A percentile compares a stretch with the other conserved stretches of the same genome.
Conservation (phyloP, 2,329 filamentous ascomycete genomes). For the Aspergillus candidus region DNA sequence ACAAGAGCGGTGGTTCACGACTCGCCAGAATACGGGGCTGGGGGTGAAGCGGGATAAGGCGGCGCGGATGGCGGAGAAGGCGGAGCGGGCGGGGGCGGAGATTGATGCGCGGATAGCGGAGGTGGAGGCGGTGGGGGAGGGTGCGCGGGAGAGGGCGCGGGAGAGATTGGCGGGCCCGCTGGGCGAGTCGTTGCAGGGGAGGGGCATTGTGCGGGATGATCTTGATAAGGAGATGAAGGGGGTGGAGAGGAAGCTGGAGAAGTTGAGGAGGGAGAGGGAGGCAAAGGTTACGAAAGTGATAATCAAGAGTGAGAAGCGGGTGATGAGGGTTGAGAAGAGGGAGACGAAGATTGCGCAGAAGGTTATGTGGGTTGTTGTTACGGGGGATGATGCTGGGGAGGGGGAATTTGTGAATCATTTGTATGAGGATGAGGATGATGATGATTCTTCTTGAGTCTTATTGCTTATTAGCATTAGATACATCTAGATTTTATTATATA, state of each 20-base stretch:
- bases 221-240: constrained; percentile 7
- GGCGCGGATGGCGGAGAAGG: constrained; percentile 1
- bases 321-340: constrained; percentile 7
- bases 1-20: constrained; percentile 6
- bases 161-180: constrained; percentile 8
- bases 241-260: constrained; percentile 3
- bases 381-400: constrained; percentile 8
- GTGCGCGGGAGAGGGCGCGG: constrained; percentile 1
- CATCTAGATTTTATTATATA: too few relatives aligned
- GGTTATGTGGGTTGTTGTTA: constrained; percentile 12
- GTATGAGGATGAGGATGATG: constrained; percentile 1
- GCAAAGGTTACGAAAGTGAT: constrained; percentile 5
- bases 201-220: constrained; percentile 8
- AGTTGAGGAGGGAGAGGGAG: constrained; percentile 6
- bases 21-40: constrained; percentile 5
- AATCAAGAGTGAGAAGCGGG: constrained; percentile 3
- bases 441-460: too few relatives aligned
- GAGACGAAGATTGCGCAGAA: constrained; percentile 8
- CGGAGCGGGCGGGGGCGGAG: constrained; percentile 3
- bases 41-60: constrained; percentile 5
- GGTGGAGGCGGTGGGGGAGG: constrained; percentile 1
- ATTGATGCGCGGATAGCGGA: constrained; percentile 5
- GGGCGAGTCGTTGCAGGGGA: constrained; percentile 8
- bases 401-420: constrained; percentile 9
- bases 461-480: too few relatives aligned